Evolutionary conservation across 2,329 filamentous ascomycete species (phyloP).

Genomic region (Xylaria sp.): DNA sequence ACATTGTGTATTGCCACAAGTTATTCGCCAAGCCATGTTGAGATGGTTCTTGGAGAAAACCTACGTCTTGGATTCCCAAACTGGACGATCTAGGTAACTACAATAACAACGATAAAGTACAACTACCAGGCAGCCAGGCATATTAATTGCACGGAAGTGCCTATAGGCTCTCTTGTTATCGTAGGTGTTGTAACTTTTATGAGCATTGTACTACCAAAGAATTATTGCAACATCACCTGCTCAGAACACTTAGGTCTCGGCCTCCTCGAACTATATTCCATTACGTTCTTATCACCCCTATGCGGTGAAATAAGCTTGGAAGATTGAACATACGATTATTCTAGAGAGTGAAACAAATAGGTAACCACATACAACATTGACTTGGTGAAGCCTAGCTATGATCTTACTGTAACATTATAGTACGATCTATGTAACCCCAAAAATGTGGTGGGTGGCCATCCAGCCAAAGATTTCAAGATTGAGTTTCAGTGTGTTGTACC

Average conservation of each 20-base stretch:
- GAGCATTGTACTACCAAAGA: not conserved
- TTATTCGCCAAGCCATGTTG: not conserved
- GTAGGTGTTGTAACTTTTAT: not conserved
- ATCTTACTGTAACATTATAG: conserved; percentile 2
- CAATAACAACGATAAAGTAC: not conserved
- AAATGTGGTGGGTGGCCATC: not conserved
- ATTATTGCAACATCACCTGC: not conserved
- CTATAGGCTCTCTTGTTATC: not conserved
- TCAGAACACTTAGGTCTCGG: not conserved
- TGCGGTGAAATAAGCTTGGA: not conserved
- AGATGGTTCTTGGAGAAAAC: not conserved
- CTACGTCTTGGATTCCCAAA: not conserved
- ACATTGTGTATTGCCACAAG: not conserved
- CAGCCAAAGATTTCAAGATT: not conserved
- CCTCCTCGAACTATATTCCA: not conserved
- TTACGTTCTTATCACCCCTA: not conserved
- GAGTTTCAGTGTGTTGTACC: conserved; percentile 7
- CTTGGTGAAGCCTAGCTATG: not conserved
- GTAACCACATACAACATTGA: not conserved
- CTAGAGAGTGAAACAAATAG: not conserved
- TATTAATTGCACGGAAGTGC: not conserved
- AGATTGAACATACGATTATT: not conserved
- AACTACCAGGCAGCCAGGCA: not conserved
- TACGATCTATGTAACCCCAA: not conserved
- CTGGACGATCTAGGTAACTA: not conserved